A percentile compares a stretch with the other conserved stretches of the same genome.
Conservation (phyloP, 345 rosid genomes). For the Euphorbia tirucalli region DNA sequence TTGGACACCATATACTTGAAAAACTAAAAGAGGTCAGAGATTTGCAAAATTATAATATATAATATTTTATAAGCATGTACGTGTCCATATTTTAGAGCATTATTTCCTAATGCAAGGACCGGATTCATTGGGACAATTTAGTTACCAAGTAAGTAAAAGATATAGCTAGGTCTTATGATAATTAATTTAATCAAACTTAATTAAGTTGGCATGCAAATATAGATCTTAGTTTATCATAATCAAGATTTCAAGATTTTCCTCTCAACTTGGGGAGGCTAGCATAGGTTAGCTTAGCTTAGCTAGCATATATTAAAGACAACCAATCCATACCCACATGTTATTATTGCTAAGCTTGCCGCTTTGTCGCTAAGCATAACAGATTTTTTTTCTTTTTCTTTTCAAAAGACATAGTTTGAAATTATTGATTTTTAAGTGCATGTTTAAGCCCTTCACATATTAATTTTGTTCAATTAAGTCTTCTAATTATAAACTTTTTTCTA, state of each 20-base stretch:
- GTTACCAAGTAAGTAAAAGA: background rate
- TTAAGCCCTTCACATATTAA: too few relatives aligned
- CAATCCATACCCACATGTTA: conserved; percentile 3
- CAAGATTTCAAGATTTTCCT: background rate
- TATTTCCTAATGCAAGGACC: background rate
- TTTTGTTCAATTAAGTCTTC: too few relatives aligned
- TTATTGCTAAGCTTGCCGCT: conserved; percentile 1
- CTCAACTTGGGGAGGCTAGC: conserved; percentile 5
- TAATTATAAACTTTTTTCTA: too few relatives aligned
- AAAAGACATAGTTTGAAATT: too few relatives aligned
- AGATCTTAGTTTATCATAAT: background rate
- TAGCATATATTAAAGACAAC: background rate
- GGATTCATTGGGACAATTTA: background rate
- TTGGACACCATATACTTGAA: too few relatives aligned
- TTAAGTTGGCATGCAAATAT: too few relatives aligned
- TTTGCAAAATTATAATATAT: background rate
- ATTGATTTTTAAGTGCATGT: too few relatives aligned
- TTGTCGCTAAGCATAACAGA: background rate
- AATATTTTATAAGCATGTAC: background rate
- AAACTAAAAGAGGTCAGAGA: background rate
- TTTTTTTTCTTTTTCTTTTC: too few relatives aligned
- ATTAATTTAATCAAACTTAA: too few relatives aligned
- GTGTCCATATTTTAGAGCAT: background rate
- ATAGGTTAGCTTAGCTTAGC: too few relatives aligned
- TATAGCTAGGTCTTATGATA: background rate